Conservation (phyloP, 148 eudicot species). For the Polygonum aviculare region DNA sequence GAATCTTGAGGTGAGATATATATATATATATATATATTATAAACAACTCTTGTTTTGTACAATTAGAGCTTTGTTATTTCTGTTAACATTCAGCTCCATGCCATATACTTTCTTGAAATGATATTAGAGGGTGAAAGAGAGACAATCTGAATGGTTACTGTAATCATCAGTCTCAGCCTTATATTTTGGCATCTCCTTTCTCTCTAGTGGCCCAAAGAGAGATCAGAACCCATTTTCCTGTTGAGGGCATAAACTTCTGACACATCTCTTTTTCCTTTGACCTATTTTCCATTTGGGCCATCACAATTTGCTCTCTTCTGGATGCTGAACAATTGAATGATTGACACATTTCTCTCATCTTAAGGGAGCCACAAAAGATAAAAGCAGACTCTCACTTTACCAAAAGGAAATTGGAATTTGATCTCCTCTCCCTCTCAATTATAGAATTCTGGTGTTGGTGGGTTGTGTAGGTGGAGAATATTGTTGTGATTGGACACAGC, state of each 20-base stretch:
- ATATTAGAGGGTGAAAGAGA: neutral
- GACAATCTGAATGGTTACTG: neutral
- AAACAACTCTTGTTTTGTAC: neutral
- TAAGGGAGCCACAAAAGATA: neutral
- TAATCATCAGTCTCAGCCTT: conserved; percentile 1
- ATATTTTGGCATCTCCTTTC: neutral
- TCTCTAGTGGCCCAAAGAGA: conserved; percentile 8
- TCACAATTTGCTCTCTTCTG: neutral
- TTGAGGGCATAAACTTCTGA: neutral
- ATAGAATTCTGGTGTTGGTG: conserved; percentile 2
- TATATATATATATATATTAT: neutral
- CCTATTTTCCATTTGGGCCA: neutral
- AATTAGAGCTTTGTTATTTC: neutral
- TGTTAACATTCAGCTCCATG: neutral
- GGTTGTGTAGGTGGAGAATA: conserved; percentile 73
- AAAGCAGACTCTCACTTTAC: conserved; percentile 1
- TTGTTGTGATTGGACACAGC: conserved; percentile 91
- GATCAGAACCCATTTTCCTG: neutral
- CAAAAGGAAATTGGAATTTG: neutral
- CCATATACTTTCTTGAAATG: neutral
- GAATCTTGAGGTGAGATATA: conserved; percentile 53
- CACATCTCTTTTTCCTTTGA: neutral
- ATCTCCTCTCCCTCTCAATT: neutral
- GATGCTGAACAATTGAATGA: neutral
- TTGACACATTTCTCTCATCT: neutral